These are phyloP conservation scores for Tylopilus vinaceipallidus DNA, from an alignment of 768 basidiomycete genomes.

Conservation along the genomic window DNA sequence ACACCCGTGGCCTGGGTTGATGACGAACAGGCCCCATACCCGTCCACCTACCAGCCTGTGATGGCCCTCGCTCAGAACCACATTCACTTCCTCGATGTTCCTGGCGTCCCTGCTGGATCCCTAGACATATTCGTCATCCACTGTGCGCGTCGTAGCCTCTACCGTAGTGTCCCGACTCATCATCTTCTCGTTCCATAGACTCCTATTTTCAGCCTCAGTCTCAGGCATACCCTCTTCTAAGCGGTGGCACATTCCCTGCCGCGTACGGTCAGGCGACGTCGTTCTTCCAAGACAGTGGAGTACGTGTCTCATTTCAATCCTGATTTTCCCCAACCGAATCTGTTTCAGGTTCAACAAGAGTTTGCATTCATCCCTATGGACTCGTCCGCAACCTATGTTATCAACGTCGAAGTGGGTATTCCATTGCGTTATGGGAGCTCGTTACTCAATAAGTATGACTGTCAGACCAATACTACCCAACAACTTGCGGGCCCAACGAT, in stretches of 20 bases:
- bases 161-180: neutral
- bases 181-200: slow-evolving; percentile 39
- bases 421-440: neutral
- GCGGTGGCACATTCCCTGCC: slow-evolving; percentile 59
- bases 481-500: slow-evolving; percentile 55
- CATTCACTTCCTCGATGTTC: slow-evolving; percentile 77
- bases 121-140: slow-evolving; percentile 86
- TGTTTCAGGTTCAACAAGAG: slow-evolving; percentile 58
- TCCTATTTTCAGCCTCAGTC: slow-evolving; percentile 75
- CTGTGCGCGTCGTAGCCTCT: slow-evolving; percentile 47
- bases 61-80: slow-evolving; percentile 88
- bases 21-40: slow-evolving; percentile 55
- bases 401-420: slow-evolving; percentile 59
- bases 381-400: slow-evolving; percentile 66
- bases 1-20: slow-evolving; percentile 62
- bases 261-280: slow-evolving; percentile 66
- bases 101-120: slow-evolving; percentile 61
- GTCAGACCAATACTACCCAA: slow-evolving; percentile 62
- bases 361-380: slow-evolving; percentile 80
- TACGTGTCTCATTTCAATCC: slow-evolving; percentile 27
- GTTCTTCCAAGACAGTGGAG: slow-evolving; percentile 58
- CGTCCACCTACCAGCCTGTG: slow-evolving; percentile 61
- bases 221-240: slow-evolving; percentile 51
- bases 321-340: neutral
- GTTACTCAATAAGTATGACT: slow-evolving; percentile 6